These are phyloP conservation scores for Cucurbita argyrosperma DNA, from an alignment of 306 rosid species.

Conservation along the genomic window DNA sequence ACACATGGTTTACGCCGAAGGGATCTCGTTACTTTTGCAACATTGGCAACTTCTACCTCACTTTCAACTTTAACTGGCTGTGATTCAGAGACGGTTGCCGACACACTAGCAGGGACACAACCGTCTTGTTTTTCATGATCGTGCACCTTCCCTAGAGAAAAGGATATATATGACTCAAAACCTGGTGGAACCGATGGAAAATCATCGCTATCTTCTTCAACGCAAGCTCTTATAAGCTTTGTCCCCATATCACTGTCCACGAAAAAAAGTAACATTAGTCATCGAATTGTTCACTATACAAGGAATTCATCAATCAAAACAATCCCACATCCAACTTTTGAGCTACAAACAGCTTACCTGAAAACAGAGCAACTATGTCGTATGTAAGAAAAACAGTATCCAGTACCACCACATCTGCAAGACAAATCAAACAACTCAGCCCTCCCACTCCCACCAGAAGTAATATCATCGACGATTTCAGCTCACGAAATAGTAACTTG, in stretches of 20 bases:
- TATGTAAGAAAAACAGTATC: background rate
- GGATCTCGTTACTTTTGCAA: constrained; percentile 48
- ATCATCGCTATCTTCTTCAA: constrained; percentile 84
- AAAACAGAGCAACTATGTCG: constrained; percentile 7
- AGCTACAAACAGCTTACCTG: constrained; percentile 3
- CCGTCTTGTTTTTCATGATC: constrained; percentile 32
- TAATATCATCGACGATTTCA: background rate
- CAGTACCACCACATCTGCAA: constrained; percentile 4
- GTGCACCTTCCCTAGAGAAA: constrained; percentile 37
- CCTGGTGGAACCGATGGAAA: constrained; percentile 98
- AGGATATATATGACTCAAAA: constrained; percentile 74
- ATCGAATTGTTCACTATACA: constrained; percentile 13
- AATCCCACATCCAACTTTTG: background rate
- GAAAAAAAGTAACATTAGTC: constrained; percentile 7
- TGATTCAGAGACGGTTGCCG: constrained; percentile 27
- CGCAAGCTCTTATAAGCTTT: constrained; percentile 62
- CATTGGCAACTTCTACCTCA: constrained; percentile 22
- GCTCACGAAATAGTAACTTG: background rate
- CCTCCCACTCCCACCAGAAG: background rate
- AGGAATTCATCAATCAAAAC: constrained; percentile 14
- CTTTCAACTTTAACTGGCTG: constrained; percentile 40
- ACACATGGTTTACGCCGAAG: constrained; percentile 53
- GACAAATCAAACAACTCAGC: background rate
- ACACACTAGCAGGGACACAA: constrained; percentile 27
- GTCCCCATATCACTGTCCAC: constrained; percentile 60